Conservation (phyloP, 1,139 yeast species). For the Yamadazyma diddensiae region DNA sequence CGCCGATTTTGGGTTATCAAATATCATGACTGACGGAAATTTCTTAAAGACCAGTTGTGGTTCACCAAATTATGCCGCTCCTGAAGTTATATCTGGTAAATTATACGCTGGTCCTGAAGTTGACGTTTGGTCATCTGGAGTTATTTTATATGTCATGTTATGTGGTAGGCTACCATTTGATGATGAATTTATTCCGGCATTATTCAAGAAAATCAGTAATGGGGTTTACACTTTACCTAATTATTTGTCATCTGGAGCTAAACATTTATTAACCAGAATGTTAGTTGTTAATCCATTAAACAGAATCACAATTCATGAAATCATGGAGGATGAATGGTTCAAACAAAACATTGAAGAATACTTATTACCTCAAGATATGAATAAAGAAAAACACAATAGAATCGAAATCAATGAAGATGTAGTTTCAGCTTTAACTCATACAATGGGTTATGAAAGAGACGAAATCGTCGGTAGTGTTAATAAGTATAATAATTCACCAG, state of each 20-base stretch:
- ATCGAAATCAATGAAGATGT: slow-evolving; percentile 73
- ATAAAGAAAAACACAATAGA: slow-evolving; percentile 38
- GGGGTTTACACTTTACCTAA: slow-evolving; percentile 95
- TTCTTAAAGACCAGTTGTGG: slow-evolving; percentile 96
- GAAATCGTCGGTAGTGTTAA: slow-evolving; percentile 77
- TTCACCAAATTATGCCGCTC: slow-evolving; percentile 97
- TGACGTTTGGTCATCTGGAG: slow-evolving; percentile 99
- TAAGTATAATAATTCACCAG: slow-evolving; percentile 24
- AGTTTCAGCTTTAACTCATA: slow-evolving; percentile 70
- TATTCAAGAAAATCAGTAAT: slow-evolving; percentile 90
- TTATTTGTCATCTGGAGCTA: slow-evolving; percentile 84
- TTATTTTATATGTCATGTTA: slow-evolving; percentile 90
- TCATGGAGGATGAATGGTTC: slow-evolving; percentile 97
- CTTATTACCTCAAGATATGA: slow-evolving; percentile 66
- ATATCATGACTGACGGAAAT: slow-evolving; percentile 98
- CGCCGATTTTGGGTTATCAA: slow-evolving; percentile 94
- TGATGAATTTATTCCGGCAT: slow-evolving; percentile 94
- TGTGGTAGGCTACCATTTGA: slow-evolving; percentile 98
- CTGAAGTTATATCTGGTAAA: slow-evolving; percentile 95
- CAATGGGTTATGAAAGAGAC: slow-evolving; percentile 92
- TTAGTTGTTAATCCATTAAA: slow-evolving; percentile 94
- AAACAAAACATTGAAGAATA: slow-evolving; percentile 79
- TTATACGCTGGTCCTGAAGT: slow-evolving; percentile 98
- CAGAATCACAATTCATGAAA: slow-evolving; percentile 91
- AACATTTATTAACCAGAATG: slow-evolving; percentile 84